Percentiles rank a stretch among this genome's conserved stretches.
Conservation (phyloP, 2,329 filamentous ascomycete species). For the Alternaria arbusti region DNA sequence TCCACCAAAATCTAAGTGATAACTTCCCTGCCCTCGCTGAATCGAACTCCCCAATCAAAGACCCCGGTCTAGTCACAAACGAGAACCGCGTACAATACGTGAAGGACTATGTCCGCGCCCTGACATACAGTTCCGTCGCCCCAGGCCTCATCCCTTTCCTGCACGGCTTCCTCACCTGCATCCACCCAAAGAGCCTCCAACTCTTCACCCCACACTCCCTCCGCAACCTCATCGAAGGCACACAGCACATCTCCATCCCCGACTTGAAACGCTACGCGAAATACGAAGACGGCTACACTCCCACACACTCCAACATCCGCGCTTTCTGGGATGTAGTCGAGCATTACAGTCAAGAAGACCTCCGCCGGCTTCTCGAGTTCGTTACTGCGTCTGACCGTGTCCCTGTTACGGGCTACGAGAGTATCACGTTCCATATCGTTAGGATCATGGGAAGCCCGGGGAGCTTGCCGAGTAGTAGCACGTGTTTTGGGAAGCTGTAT, state of each 20-base stretch:
- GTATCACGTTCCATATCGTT: slow-evolving; percentile 83
- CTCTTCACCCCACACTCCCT: slow-evolving; percentile 58
- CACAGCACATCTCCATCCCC: slow-evolving; percentile 77
- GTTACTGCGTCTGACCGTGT: slow-evolving; percentile 92
- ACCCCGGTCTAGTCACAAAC: slow-evolving; percentile 78
- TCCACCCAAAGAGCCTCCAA: slow-evolving; percentile 72
- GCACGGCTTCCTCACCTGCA: slow-evolving; percentile 77
- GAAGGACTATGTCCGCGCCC: slow-evolving; percentile 72
- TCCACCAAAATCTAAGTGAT: slow-evolving; percentile 62
- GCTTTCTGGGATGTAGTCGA: slow-evolving; percentile 87
- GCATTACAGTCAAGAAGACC: slow-evolving; percentile 70
- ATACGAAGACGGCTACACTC: slow-evolving; percentile 81
- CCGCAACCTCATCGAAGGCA: slow-evolving; percentile 81
- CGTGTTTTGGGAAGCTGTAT: slow-evolving; percentile 88
- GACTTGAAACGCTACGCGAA: slow-evolving; percentile 74
- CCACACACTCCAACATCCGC: slow-evolving; percentile 70
- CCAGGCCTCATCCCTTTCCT: slow-evolving; percentile 83
- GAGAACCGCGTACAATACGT: slow-evolving; percentile 80
- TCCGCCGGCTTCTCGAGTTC: slow-evolving; percentile 83
- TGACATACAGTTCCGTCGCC: slow-evolving; percentile 51
- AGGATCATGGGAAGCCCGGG: slow-evolving; percentile 69
- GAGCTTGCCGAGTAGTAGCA: slow-evolving; percentile 81
- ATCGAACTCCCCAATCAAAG: slow-evolving; percentile 28
- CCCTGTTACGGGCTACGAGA: slow-evolving; percentile 83
- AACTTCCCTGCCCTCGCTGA: neutral